These are phyloP conservation scores for Gossypium mustelinum DNA, from an alignment of 345 rosid genomes.

Conservation along the genomic window DNA sequence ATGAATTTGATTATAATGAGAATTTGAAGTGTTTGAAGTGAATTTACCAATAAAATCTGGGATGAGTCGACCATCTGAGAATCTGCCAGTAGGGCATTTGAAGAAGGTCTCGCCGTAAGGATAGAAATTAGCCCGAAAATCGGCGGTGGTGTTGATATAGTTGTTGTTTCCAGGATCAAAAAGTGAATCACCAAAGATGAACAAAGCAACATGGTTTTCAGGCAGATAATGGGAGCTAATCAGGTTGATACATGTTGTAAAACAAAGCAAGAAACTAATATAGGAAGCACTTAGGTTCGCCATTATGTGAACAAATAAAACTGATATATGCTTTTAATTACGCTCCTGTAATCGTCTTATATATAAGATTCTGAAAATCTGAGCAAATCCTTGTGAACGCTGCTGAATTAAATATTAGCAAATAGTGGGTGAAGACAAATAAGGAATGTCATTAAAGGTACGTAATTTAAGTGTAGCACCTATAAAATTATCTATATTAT, in stretches of 20 bases:
- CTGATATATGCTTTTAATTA: neutral
- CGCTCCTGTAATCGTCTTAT: no score
- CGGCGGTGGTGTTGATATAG: conserved; percentile 26
- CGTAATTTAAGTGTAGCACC: no score
- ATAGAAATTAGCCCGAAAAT: conserved; percentile 24
- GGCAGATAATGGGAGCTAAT: conserved; percentile 12
- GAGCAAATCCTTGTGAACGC: no score
- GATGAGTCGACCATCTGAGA: conserved; percentile 38
- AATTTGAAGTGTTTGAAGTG: neutral
- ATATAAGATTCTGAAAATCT: no score
- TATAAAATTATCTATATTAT: no score
- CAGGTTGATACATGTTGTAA: conserved; percentile 1
- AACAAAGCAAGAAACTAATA: conserved; percentile 8
- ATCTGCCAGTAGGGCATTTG: conserved; percentile 39
- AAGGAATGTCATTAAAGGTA: no score
- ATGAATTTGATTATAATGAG: neutral
- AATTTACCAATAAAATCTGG: conserved; percentile 41
- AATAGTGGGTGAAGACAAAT: no score
- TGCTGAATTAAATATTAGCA: no score
- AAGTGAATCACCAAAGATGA: conserved; percentile 44
- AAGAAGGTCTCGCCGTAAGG: conserved; percentile 46
- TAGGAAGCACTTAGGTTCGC: neutral
- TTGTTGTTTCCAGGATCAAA: conserved; percentile 49
- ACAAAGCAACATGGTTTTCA: conserved; percentile 31
- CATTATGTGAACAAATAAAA: neutral